A percentile compares a stretch with the other conserved stretches of the same genome.
Conservation (phyloP, 495 filamentous ascomycete species). For the Apodospora peruviana region DNA sequence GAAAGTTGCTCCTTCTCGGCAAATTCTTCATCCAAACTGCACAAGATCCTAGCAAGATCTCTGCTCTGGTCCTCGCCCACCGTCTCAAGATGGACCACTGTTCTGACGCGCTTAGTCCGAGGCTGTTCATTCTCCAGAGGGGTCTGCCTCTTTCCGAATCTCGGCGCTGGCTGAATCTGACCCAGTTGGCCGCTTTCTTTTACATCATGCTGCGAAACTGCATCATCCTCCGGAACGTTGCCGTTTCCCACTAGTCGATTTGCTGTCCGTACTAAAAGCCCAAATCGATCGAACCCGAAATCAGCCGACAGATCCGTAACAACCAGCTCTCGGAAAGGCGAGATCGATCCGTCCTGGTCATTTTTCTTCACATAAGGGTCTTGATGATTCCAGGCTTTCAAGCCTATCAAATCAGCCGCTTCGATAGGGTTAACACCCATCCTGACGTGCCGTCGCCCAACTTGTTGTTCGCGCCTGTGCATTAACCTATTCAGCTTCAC, state of each 20-base stretch:
- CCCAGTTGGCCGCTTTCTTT: background rate
- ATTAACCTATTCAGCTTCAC: background rate
- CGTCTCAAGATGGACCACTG: background rate
- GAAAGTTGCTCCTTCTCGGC: background rate
- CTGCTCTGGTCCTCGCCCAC: background rate
- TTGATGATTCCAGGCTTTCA: background rate
- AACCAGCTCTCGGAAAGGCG: background rate
- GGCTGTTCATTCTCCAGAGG: background rate
- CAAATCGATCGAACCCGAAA: background rate
- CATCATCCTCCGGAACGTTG: background rate
- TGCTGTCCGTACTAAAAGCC: background rate
- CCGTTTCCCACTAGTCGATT: background rate
- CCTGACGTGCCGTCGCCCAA: background rate
- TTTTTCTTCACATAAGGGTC: background rate
- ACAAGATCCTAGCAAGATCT: background rate
- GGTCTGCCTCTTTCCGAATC: background rate
- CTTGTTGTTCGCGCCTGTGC: background rate
- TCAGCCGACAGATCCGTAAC: background rate
- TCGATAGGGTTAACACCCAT: background rate
- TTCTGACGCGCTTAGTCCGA: background rate
- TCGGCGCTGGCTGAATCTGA: too few relatives aligned
- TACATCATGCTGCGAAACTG: background rate
- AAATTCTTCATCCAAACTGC: background rate
- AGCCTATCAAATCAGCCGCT: background rate
- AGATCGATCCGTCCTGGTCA: background rate